phyloP scores from a whole-genome alignment of 164 flowering plant genomes.

The Nelumbo lutea region DNA sequence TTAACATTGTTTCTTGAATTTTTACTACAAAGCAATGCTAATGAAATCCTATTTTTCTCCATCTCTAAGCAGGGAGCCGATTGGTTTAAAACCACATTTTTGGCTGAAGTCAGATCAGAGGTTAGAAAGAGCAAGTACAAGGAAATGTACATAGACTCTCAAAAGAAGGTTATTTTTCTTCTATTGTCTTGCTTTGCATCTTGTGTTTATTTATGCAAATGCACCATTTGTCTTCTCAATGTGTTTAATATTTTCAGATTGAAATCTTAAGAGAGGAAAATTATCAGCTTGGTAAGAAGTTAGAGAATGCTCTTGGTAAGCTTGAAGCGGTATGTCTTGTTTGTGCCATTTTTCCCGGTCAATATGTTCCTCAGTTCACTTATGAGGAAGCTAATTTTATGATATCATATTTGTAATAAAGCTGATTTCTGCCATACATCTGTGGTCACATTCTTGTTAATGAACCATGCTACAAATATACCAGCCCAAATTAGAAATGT shows the following conservation, averaged over 20 bases:
- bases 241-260: constrained; percentile 21
- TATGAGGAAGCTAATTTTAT: too few species aligned
- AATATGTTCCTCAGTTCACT: background rate
- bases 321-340: constrained; percentile 34
- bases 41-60: too few species aligned
- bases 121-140: constrained; percentile 17
- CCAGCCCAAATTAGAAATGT: background rate
- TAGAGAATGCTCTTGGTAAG: constrained; percentile 34
- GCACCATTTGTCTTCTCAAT: background rate
- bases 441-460: background rate
- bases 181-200: background rate
- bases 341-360: background rate
- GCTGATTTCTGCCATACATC: background rate
- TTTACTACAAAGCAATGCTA: background rate
- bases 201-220: background rate
- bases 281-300: constrained; percentile 22
- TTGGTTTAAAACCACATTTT: constrained; percentile 3
- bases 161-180: constrained; percentile 35
- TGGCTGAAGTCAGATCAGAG: constrained; percentile 2
- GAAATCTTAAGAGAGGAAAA: constrained; percentile 36
- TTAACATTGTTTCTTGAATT: background rate
- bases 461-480: background rate
- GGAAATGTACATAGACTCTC: constrained; percentile 33
- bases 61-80: constrained; percentile 12
- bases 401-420: background rate